phyloP scores from a whole-genome alignment of 768 basidiomycete genomes.

The Suillus paluster region DNA sequence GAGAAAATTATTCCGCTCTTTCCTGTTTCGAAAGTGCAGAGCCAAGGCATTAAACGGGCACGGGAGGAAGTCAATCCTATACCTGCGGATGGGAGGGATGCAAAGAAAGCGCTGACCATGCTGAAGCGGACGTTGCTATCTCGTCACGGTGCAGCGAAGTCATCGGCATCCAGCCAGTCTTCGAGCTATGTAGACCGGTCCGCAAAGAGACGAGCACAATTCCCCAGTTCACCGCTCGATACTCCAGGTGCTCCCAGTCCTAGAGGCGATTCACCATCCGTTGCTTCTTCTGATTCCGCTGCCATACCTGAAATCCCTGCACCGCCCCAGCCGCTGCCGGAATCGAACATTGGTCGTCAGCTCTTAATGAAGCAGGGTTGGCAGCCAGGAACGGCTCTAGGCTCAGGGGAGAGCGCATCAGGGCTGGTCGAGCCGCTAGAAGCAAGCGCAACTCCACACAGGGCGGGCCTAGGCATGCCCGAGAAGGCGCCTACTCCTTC shows the following conservation, averaged over 20 bases:
- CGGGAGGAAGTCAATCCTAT: conserved; percentile 14
- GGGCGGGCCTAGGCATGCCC: conserved; percentile 62
- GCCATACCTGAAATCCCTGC: conserved; percentile 33
- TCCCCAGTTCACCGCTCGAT: conserved; percentile 55
- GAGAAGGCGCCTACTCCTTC: conserved; percentile 21
- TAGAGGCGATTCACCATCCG: conserved; percentile 26
- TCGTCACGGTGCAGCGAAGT: conserved; percentile 39
- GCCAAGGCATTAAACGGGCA: conserved; percentile 24
- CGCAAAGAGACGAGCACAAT: conserved; percentile 66
- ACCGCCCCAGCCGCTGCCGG: conserved; percentile 52
- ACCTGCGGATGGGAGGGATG: conserved; percentile 43
- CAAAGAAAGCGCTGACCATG: conserved; percentile 67
- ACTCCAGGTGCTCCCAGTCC: conserved; percentile 50
- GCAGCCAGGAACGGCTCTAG: conserved; percentile 60
- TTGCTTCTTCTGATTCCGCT: conserved; percentile 12
- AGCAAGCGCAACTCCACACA: conserved; percentile 43
- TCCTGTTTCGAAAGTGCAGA: conserved; percentile 22
- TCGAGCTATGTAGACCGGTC: conserved; percentile 67
- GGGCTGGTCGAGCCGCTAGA: conserved; percentile 64
- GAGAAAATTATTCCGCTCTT: conserved; percentile 59
- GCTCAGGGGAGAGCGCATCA: conserved; percentile 14
- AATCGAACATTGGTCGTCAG: conserved; percentile 68
- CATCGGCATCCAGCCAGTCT: conserved; percentile 18
- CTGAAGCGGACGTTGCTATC: conserved; percentile 69
- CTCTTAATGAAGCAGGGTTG: conserved; percentile 78